These are phyloP conservation scores for Linum tenue DNA, from an alignment of 345 rosid genomes.

Conservation along the genomic window DNA sequence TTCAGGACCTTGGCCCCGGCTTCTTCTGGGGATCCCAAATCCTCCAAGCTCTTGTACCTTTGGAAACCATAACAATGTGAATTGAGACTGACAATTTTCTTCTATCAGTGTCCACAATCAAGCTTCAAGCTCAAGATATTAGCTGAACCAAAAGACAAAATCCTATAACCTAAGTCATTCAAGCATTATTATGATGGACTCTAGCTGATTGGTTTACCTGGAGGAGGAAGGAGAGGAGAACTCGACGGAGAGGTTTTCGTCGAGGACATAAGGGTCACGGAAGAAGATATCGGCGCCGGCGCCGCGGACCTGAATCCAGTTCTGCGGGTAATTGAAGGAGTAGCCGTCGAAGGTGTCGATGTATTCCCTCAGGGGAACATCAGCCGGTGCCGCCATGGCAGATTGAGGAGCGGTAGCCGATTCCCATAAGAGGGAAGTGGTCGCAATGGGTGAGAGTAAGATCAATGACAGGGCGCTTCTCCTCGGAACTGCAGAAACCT, in stretches of 20 bases:
- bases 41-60: slow-evolving; percentile 56
- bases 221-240: slow-evolving; percentile 97
- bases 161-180: too few relatives aligned
- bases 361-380: slow-evolving; percentile 53
- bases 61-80: not conserved
- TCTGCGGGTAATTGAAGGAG: slow-evolving; percentile 75
- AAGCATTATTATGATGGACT: too few relatives aligned
- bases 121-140: too few relatives aligned
- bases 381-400: slow-evolving; percentile 37
- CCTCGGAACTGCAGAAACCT: slow-evolving; percentile 77
- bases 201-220: not conserved
- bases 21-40: slow-evolving; percentile 76
- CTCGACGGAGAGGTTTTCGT: slow-evolving; percentile 77
- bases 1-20: slow-evolving; percentile 70
- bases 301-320: slow-evolving; percentile 86
- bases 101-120: too few relatives aligned
- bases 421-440: slow-evolving; percentile 34
- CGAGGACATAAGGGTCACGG: slow-evolving; percentile 79
- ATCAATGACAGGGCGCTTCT: slow-evolving; percentile 51
- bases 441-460: slow-evolving; percentile 31
- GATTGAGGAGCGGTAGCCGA: slow-evolving; percentile 15
- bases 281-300: slow-evolving; percentile 94
- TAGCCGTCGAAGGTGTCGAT: slow-evolving; percentile 87
- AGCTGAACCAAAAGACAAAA: too few relatives aligned
- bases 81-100: not conserved